Evolutionary conservation across 2,329 filamentous ascomycete species (phyloP).

Genomic region (Xylariaceae sp.): DNA sequence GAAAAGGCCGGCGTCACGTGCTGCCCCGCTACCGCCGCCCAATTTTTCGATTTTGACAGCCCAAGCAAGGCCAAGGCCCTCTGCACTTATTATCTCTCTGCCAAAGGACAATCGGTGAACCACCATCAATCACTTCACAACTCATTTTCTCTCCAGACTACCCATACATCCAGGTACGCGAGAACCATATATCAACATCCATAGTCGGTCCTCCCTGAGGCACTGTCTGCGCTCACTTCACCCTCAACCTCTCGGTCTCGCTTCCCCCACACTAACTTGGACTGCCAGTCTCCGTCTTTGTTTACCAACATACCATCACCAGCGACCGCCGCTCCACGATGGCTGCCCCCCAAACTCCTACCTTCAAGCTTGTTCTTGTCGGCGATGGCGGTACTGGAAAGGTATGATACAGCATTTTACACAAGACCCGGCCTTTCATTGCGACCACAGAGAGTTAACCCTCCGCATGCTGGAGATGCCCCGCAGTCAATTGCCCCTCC

Average conservation of each 20-base stretch:
- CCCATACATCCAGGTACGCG: conserved; percentile 12
- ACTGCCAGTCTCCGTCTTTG: conserved; percentile 12
- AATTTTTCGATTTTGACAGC: conserved; percentile 22
- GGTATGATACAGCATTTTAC: conserved; percentile 52
- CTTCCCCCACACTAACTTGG: conserved; percentile 19
- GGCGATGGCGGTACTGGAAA: conserved; percentile 99
- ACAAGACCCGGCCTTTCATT: too few relatives aligned
- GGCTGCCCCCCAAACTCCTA: conserved; percentile 62
- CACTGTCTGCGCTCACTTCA: background rate
- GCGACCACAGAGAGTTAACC: too few relatives aligned
- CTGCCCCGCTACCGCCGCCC: conserved; percentile 27
- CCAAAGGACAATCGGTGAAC: conserved; percentile 22
- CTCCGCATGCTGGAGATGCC: too few relatives aligned
- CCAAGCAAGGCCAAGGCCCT: conserved; percentile 22
- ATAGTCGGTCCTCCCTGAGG: background rate
- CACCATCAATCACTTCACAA: conserved; percentile 13
- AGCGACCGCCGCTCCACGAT: conserved; percentile 39
- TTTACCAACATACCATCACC: conserved; percentile 8
- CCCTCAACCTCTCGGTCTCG: background rate
- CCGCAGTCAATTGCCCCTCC: conserved; percentile 20
- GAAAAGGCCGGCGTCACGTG: conserved; percentile 19
- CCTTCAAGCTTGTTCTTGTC: conserved; percentile 99
- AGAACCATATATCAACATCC: too few relatives aligned
- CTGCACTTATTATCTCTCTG: conserved; percentile 23
- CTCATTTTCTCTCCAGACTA: conserved; percentile 5